Evolutionary conservation across 305 asterid genomes (phyloP).

Genomic region (Coffea humblotiana): DNA sequence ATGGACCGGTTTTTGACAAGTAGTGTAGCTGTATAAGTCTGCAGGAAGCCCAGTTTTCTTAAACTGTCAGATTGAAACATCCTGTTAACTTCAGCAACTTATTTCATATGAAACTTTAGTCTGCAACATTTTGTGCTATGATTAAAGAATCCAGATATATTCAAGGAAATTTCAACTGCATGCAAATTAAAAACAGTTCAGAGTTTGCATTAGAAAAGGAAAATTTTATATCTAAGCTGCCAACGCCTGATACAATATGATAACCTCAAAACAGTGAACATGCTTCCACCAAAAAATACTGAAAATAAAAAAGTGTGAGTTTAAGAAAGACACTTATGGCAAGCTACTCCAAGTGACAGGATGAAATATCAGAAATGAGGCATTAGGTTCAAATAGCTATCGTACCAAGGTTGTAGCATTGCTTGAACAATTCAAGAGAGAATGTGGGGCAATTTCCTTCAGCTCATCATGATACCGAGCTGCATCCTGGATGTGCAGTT

Average conservation of each 20-base stretch:
- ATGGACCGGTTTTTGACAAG: neutral
- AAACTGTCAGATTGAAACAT: neutral
- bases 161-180: neutral
- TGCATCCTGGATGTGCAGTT: slow-evolving; percentile 56
- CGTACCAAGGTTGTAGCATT: slow-evolving; percentile 82
- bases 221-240: neutral
- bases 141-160: neutral
- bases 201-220: neutral
- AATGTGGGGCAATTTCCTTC: slow-evolving; percentile 62
- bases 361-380: neutral
- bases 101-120: neutral
- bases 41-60: neutral
- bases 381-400: neutral
- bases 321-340: neutral
- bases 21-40: neutral
- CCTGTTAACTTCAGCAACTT: neutral
- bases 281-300: neutral
- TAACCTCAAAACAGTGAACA: neutral
- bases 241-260: neutral
- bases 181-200: neutral
- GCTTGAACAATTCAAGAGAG: slow-evolving; percentile 78
- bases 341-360: neutral
- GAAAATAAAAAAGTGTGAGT: neutral
- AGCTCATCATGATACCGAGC: slow-evolving; percentile 60
- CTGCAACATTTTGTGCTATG: neutral